phyloP scores from a whole-genome alignment of 1,284 basidiomycete species.

The Rugosomyces carneus region DNA sequence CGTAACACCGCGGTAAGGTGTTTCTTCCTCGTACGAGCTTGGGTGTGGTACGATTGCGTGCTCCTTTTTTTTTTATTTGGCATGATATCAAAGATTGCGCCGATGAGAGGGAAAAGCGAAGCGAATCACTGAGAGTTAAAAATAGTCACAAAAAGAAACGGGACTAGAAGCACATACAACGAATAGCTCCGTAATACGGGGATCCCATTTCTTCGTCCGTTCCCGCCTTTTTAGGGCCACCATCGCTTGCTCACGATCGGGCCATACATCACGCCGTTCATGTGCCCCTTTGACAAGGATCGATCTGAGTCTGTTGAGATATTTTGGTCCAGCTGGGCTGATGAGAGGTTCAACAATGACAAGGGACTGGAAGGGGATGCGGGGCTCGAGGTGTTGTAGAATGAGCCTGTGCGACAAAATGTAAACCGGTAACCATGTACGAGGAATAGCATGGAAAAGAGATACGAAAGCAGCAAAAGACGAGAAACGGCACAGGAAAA shows the following conservation, averaged over 20 bases:
- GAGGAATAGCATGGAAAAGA: too few species aligned
- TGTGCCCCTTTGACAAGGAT: slow-evolving; percentile 38
- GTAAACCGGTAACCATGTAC: too few species aligned
- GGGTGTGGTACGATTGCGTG: slow-evolving; percentile 38
- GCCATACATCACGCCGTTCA: slow-evolving; percentile 44
- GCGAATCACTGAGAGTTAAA: not conserved
- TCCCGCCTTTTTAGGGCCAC: slow-evolving; percentile 26
- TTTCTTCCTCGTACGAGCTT: slow-evolving; percentile 23
- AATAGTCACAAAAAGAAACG: not conserved
- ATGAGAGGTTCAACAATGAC: slow-evolving; percentile 54
- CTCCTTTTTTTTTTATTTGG: slow-evolving; percentile 31
- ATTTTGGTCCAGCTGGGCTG: slow-evolving; percentile 38
- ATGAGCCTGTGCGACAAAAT: slow-evolving; percentile 40
- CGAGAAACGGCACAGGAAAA: not conserved
- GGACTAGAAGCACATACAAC: slow-evolving; percentile 30
- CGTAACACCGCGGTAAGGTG: slow-evolving; percentile 33
- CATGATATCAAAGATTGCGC: too few species aligned
- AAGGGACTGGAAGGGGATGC: slow-evolving; percentile 37
- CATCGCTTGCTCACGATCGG: slow-evolving; percentile 34
- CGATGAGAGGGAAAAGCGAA: too few species aligned
- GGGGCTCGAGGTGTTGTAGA: slow-evolving; percentile 39
- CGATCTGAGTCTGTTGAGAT: slow-evolving; percentile 32
- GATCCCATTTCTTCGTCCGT: slow-evolving; percentile 41
- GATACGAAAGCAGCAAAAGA: not conserved
- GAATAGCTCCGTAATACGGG: slow-evolving; percentile 38